Base-by-base conservation (phyloP, 2,329 filamentous ascomycete genomes). In the Arthrobotrys musiformis region DNA sequence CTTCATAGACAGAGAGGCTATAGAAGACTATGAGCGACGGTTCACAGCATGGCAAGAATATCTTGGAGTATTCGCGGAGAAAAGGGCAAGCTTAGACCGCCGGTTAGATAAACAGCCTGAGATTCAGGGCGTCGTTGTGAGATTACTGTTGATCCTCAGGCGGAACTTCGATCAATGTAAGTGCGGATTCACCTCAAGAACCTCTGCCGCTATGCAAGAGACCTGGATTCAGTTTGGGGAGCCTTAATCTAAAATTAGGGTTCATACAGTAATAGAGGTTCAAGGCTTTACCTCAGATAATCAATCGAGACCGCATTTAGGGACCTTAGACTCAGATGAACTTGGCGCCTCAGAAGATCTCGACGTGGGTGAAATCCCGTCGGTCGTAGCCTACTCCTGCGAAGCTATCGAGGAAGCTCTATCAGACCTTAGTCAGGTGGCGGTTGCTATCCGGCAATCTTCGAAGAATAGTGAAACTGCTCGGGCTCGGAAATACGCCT, bases 11-110 rank as follows among this genome's bases (percentile, higher is more conserved):
- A 26, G 35, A 26, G 1, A 24, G 8, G 5, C n/a, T n/a, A 5
- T 61, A 42, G 35, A 44, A 28, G 56, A 44, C 11, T 61, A 61
- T 24, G 56, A 44, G 28, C 2, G 35, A 22, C 56, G 56, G 24
- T 61, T 61, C 56, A 40, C 3, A 8, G 56, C 56, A 9, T 61
- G 56, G 56, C 37, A 37, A 26, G 56, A 61, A n/a, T 61, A 44
- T 44, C 17, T 61, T 2, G 56, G 56, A 15, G 35, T 44, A 9
- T 61, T 61, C 28, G 56, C 56, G 17, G 56, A 61, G 4, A 44
- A 17, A 24, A 44, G 35, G 35, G 35, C 8, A 11, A 42, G 26
- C 37, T 22, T 61, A 11, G 33, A 61, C 19, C 35, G 35, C 33
- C 33, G 35, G 2, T 13, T 61, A 15, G 19, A 24, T 2, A 37